These are phyloP conservation scores for Leccinum incarnatum DNA, from an alignment of 768 basidiomycete genomes.

Conservation along the genomic window DNA sequence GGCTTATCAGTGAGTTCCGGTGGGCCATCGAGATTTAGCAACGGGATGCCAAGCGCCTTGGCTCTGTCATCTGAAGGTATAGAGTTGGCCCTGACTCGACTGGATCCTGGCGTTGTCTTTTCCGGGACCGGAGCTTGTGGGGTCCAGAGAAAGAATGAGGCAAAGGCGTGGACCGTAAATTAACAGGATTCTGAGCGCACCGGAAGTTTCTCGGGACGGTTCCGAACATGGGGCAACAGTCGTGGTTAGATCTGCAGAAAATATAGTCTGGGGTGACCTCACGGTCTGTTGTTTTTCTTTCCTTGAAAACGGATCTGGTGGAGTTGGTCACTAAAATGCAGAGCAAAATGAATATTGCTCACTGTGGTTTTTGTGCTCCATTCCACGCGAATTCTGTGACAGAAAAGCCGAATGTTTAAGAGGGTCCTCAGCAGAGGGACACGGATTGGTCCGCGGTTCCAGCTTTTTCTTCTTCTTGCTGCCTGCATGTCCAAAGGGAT, in stretches of 20 bases:
- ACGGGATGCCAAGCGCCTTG: slow-evolving; percentile 31
- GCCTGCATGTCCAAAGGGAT: slow-evolving; percentile 49
- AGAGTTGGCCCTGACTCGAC: slow-evolving; percentile 5
- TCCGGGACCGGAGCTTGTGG: slow-evolving; percentile 17
- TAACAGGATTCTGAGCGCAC: slow-evolving; percentile 14
- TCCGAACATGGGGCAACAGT: not conserved
- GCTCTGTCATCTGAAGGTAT: slow-evolving; percentile 11
- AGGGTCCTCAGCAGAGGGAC: not conserved
- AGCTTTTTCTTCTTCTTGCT: slow-evolving; percentile 47
- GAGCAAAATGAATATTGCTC: slow-evolving; percentile 5
- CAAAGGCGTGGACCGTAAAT: slow-evolving; percentile 6
- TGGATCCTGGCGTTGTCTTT: slow-evolving; percentile 1
- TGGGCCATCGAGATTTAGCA: slow-evolving; percentile 58
- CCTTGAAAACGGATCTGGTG: slow-evolving; percentile 5
- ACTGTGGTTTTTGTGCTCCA: slow-evolving; percentile 10
- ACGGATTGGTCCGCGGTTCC: not conserved
- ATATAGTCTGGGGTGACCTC: slow-evolving; percentile 6
- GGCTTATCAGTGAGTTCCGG: slow-evolving; percentile 26
- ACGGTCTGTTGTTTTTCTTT: slow-evolving; percentile 8
- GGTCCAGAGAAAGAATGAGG: slow-evolving; percentile 13
- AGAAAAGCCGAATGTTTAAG: not conserved
- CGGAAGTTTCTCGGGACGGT: slow-evolving; percentile 10
- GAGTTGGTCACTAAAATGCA: slow-evolving; percentile 2
- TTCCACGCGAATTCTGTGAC: not conserved
- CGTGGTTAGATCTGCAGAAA: slow-evolving; percentile 1